Conservation (phyloP, 2,329 filamentous ascomycete genomes). For the Sclerotiophoma versabilis region DNA sequence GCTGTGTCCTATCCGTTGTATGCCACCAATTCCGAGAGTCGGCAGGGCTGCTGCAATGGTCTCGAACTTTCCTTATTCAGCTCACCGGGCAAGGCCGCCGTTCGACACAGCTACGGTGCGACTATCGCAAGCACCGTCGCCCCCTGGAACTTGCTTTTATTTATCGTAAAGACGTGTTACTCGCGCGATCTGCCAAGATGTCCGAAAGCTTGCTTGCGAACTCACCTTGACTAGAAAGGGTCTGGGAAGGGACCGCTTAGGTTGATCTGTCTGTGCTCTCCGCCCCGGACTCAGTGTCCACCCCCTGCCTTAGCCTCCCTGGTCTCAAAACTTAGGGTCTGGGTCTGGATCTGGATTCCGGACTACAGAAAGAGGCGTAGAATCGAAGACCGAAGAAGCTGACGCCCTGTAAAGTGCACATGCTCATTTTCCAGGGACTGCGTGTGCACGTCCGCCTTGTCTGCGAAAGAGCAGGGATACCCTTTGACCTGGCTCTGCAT, state of each 20-base stretch:
- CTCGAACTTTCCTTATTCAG: background rate
- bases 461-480: background rate
- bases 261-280: slow-evolving; percentile 3
- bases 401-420: background rate
- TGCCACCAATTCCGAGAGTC: background rate
- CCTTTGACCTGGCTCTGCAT: background rate
- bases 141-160: slow-evolving; percentile 6
- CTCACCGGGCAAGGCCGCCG: background rate
- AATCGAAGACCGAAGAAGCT: background rate
- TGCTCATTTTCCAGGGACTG: background rate
- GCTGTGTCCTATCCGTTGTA: background rate
- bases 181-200: background rate
- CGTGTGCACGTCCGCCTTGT: background rate
- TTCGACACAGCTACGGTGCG: background rate
- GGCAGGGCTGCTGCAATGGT: slow-evolving; percentile 3
- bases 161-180: background rate
- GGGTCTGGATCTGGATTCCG: slow-evolving; percentile 3
- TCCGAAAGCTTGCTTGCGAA: background rate
- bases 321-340: slow-evolving; percentile 1
- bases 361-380: background rate
- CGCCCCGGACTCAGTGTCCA: background rate
- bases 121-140: slow-evolving; percentile 1
- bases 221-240: background rate
- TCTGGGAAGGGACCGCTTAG: background rate
- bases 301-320: slow-evolving; percentile 10